Conservation (phyloP, 208 protist genomes). For the Leishmania tropica region DNA sequence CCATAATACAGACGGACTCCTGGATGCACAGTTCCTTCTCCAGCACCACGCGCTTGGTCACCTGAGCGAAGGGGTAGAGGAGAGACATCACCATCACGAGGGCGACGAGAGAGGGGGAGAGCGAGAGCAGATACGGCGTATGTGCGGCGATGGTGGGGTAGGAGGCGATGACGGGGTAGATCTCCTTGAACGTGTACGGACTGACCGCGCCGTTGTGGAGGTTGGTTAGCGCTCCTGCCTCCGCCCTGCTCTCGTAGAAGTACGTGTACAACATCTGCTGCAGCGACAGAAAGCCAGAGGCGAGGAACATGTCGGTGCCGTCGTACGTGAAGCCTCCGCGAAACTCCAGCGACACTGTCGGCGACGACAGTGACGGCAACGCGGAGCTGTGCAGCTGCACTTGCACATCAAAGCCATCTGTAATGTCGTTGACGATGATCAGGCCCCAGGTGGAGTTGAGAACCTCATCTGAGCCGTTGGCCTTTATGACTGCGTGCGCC, state of each 20-base stretch:
- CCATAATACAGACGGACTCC: conserved; percentile 88
- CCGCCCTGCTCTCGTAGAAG: conserved; percentile 32
- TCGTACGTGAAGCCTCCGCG: conserved; percentile 48
- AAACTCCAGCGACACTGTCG: conserved; percentile 40
- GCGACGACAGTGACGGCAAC: conserved; percentile 37
- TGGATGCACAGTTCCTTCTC: conserved; percentile 85
- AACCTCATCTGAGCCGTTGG: conserved; percentile 13
- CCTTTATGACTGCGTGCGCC: conserved; percentile 39
- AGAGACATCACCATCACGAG: conserved; percentile 68
- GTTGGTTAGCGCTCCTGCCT: conserved; percentile 17
- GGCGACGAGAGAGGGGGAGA: conserved; percentile 38
- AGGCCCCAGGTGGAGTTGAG: conserved; percentile 31
- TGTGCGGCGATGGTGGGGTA: conserved; percentile 23
- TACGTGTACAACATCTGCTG: conserved; percentile 71
- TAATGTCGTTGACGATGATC: conserved; percentile 39
- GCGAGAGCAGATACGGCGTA: conserved; percentile 33
- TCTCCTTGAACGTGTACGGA: conserved; percentile 12
- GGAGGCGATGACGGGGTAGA: conserved; percentile 34
- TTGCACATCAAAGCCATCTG: conserved; percentile 56
- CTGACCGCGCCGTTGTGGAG: conserved; percentile 11
- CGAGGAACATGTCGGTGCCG: conserved; percentile 68
- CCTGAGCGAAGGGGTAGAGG: conserved; percentile 40
- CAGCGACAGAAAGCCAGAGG: conserved; percentile 72
- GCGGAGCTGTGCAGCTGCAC: conserved; percentile 64
- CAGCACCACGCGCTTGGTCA: conserved; percentile 80